Evolutionary conservation across 2,329 filamentous ascomycete species (phyloP).

Genomic region (Tolypocladium ophioglossoides): DNA sequence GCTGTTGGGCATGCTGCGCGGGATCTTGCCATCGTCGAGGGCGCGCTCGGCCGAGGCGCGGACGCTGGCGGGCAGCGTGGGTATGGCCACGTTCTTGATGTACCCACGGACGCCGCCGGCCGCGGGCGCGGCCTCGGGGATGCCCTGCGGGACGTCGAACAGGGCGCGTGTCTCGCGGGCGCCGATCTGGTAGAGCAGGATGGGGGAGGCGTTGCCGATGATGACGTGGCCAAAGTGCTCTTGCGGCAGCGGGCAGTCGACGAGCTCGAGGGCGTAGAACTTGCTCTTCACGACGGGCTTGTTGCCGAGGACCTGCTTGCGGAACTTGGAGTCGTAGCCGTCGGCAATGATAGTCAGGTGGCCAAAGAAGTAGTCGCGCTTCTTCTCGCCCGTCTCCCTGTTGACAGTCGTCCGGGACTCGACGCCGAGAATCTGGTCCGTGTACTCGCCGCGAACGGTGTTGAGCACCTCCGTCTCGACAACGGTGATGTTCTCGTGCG

Average conservation of each 20-base stretch:
- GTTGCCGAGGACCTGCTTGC: constrained; percentile 62
- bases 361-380: constrained; percentile 72
- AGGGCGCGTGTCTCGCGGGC: constrained; percentile 86
- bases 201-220: constrained; percentile 63
- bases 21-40: constrained; percentile 66
- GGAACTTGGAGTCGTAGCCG: constrained; percentile 86
- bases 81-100: constrained; percentile 68
- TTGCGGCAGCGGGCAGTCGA: constrained; percentile 70
- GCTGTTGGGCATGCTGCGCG: constrained; percentile 85
- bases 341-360: constrained; percentile 82
- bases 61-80: constrained; percentile 60
- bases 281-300: constrained; percentile 66
- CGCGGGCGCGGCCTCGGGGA: constrained; percentile 60
- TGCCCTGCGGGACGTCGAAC: constrained; percentile 73
- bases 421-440: constrained; percentile 71
- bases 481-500: constrained; percentile 74
- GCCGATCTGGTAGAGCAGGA: constrained; percentile 94
- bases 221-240: constrained; percentile 78
- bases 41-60: constrained; percentile 66
- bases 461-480: constrained; percentile 80
- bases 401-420: constrained; percentile 54
- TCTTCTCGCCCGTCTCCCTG: constrained; percentile 42
- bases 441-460: constrained; percentile 59
- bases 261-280: constrained; percentile 89
- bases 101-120: constrained; percentile 80